Base-by-base conservation (phyloP, 106 monocot species). In the Dendrobium catenatum region DNA sequence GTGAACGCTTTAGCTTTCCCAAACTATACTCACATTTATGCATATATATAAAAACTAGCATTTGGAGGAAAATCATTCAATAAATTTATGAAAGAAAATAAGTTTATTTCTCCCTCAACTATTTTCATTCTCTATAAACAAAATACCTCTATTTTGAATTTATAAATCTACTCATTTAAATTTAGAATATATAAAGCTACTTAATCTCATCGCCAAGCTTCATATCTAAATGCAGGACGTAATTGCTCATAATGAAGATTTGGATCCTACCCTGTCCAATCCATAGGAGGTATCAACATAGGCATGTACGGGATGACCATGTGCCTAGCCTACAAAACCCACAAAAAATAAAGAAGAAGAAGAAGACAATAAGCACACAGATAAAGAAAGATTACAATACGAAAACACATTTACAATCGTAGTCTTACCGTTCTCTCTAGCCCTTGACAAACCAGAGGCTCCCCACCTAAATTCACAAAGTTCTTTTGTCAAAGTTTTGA, bases 281-380 rank as follows among this genome's bases (percentile, higher is more conserved):
- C 81, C 41, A 93, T 61, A 55, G 97, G 94, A 85, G 97, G 94
- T 19, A 98, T 86, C 75, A 98, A 83, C 97, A 98, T 98, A 66
- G 97, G 97, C 90, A 92, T 94, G 68, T 98, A 98, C 75, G 97
- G 97, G 26, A 98, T 93, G 55, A 98, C 92, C 85, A 94, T 94
- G 84, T 98, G 92, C 58, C 93, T 90, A 78, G 97, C 94, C 97
- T 98, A 88, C 61, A 41, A 85, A 85, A 85, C 2, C 6, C 70
- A 41, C 51, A 9, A n/a, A 51, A 37, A 40, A 51, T 33, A 33
- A 26, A 26, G 26, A 33, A 33, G 33, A 33, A 33, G 33, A 33
- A 33, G 33, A 10, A 75, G 75, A 67, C 42, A 72, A 42, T 80
- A 75, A 55, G 42, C 22, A 70, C 16, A 47, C 67, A 42, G 24